Percentiles rank a stretch among this genome's conserved stretches.
Evolutionary conservation across 1,284 basidiomycete genomes (phyloP).

Genomic region (Marasmius oreades): DNA sequence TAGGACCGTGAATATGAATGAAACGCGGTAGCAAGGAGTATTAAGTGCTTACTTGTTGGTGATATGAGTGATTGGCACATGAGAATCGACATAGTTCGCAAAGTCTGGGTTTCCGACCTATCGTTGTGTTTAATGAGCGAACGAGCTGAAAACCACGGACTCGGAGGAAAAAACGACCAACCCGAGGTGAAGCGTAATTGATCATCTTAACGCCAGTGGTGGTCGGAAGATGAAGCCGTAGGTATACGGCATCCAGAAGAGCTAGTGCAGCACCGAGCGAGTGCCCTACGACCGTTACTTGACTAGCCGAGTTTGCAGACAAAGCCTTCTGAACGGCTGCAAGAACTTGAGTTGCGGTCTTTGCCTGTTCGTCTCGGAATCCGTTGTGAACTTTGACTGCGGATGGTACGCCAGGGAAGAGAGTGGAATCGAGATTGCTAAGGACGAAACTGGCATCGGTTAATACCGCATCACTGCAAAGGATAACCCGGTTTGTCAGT

Average conservation of each 20-base stretch:
- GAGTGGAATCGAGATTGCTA: slow-evolving; percentile 32
- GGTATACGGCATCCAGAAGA: slow-evolving; percentile 36
- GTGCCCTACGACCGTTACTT: slow-evolving; percentile 47
- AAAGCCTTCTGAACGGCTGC: slow-evolving; percentile 39
- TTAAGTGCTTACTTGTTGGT: slow-evolving; percentile 15
- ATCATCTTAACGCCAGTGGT: slow-evolving; percentile 25
- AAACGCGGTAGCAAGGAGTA: neutral
- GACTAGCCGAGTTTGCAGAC: slow-evolving; percentile 28
- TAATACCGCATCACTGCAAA: too few relatives aligned
- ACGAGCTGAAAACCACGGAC: too few relatives aligned
- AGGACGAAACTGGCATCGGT: slow-evolving; percentile 39
- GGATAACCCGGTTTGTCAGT: too few relatives aligned
- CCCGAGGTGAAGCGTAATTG: slow-evolving; percentile 42
- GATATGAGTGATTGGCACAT: slow-evolving; percentile 17
- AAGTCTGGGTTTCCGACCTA: slow-evolving; percentile 15
- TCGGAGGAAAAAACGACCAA: slow-evolving; percentile 8
- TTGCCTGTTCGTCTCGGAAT: slow-evolving; percentile 46
- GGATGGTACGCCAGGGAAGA: slow-evolving; percentile 54
- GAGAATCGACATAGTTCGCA: slow-evolving; percentile 18
- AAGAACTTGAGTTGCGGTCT: slow-evolving; percentile 41
- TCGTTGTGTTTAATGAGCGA: neutral
- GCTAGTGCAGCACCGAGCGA: slow-evolving; percentile 42
- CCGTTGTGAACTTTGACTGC: slow-evolving; percentile 48
- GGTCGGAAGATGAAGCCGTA: slow-evolving; percentile 31
- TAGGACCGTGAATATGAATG: neutral